These are phyloP conservation scores for Crithidia brevicula DNA, from an alignment of 208 protist species.

Conservation along the genomic window DNA sequence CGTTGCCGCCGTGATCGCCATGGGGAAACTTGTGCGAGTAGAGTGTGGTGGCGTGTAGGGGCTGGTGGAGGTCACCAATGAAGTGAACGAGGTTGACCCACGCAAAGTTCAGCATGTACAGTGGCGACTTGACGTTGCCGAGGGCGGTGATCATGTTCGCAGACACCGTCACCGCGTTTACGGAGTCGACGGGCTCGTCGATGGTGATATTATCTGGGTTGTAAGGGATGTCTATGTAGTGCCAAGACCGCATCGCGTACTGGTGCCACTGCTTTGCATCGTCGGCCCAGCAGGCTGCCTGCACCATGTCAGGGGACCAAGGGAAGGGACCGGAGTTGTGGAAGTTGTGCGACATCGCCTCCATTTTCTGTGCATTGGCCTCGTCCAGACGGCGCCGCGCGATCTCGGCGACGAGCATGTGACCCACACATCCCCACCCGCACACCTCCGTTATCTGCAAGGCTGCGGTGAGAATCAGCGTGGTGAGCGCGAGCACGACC, in stretches of 20 bases:
- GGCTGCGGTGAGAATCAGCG: slow-evolving; percentile 6
- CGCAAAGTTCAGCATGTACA: slow-evolving; percentile 70
- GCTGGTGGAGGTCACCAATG: slow-evolving; percentile 87
- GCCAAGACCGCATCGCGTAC: slow-evolving; percentile 70
- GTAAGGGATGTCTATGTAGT: slow-evolving; percentile 76
- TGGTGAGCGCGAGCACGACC: background rate
- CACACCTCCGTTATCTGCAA: slow-evolving; percentile 25
- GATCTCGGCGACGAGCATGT: slow-evolving; percentile 90
- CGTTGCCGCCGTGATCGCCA: slow-evolving; percentile 84
- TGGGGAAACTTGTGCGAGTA: slow-evolving; percentile 51
- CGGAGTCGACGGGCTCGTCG: slow-evolving; percentile 17
- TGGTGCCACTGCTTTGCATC: slow-evolving; percentile 72
- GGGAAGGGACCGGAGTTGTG: slow-evolving; percentile 65
- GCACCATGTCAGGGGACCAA: slow-evolving; percentile 59
- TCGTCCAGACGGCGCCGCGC: slow-evolving; percentile 53
- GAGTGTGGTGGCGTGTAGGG: slow-evolving; percentile 62
- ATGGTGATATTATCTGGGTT: slow-evolving; percentile 55
- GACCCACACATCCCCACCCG: slow-evolving; percentile 81
- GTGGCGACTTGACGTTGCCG: slow-evolving; percentile 14
- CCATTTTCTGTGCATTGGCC: slow-evolving; percentile 37
- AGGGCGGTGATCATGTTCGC: slow-evolving; percentile 24
- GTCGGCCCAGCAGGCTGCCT: slow-evolving; percentile 84
- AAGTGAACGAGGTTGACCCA: slow-evolving; percentile 82
- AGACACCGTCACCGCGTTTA: slow-evolving; percentile 29
- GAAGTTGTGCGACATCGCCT: slow-evolving; percentile 40